A percentile compares a stretch with the other conserved stretches of the same genome.
phyloP scores from a whole-genome alignment of 2,329 filamentous ascomycete genomes.

The Fusarium dlaminii region DNA sequence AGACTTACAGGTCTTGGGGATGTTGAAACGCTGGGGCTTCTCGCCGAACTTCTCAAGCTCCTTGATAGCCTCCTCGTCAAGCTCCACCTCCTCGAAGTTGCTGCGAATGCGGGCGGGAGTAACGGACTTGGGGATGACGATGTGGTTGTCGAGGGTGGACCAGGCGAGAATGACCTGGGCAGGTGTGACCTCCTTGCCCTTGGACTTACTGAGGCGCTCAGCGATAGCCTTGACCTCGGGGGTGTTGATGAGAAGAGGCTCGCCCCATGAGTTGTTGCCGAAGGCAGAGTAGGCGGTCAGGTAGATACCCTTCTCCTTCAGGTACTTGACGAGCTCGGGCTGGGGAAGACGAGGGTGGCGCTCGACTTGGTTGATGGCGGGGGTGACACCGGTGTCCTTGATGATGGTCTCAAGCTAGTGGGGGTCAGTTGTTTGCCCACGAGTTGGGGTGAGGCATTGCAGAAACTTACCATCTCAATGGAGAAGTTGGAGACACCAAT shows the following conservation, averaged over 20 bases:
- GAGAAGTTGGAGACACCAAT: slow-evolving; percentile 80
- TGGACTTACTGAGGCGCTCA: slow-evolving; percentile 51
- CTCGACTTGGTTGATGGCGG: slow-evolving; percentile 75
- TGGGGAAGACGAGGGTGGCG: slow-evolving; percentile 71
- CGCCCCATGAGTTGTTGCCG: slow-evolving; percentile 56
- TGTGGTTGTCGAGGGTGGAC: slow-evolving; percentile 68
- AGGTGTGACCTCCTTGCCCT: slow-evolving; percentile 52
- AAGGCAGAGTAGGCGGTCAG: slow-evolving; percentile 72
- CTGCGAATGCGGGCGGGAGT: slow-evolving; percentile 72
- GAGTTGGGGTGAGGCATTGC: background rate
- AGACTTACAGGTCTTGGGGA: slow-evolving; percentile 54
- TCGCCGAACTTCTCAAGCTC: slow-evolving; percentile 71
- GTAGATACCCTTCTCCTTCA: slow-evolving; percentile 70
- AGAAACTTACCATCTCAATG: slow-evolving; percentile 58
- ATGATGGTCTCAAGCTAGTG: slow-evolving; percentile 62
- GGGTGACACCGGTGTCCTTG: slow-evolving; percentile 64
- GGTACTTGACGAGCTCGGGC: slow-evolving; percentile 67
- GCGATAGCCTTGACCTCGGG: slow-evolving; percentile 65
- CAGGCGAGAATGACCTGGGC: slow-evolving; percentile 65
- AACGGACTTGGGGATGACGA: slow-evolving; percentile 80
- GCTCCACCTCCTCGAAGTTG: slow-evolving; percentile 75
- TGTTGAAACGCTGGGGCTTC: slow-evolving; percentile 56
- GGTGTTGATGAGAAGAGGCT: slow-evolving; percentile 67
- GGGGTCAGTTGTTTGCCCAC: background rate
- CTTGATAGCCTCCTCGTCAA: slow-evolving; percentile 66